These are phyloP conservation scores for Cutaneotrichosporon cyanovorans DNA, from an alignment of 1,284 basidiomycete genomes.

Conservation along the genomic window DNA sequence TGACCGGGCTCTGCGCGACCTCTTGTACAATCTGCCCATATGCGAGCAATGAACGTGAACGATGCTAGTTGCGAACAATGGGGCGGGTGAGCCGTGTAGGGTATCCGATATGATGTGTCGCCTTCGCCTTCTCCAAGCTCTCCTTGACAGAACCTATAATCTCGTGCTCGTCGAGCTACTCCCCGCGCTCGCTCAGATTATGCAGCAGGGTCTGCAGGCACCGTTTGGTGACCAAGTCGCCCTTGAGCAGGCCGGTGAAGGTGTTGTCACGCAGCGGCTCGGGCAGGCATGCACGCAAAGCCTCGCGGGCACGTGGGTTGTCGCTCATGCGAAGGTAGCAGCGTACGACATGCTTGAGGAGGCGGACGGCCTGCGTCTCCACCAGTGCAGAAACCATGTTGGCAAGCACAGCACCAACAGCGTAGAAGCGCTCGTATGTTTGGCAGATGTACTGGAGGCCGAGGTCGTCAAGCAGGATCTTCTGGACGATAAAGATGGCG, in stretches of 20 bases:
- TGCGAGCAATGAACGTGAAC: too few species aligned
- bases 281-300: constrained; percentile 90
- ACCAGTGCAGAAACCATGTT: constrained; percentile 98
- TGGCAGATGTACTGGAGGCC: constrained; percentile 98
- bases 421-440: constrained; percentile 98
- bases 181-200: constrained; percentile 60
- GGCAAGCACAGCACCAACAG: constrained; percentile 93
- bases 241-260: constrained; percentile 83
- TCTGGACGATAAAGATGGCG: constrained; percentile 99
- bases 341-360: constrained; percentile 96
- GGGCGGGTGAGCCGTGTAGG: too few species aligned
- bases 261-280: constrained; percentile 93
- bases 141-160: background rate
- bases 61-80: too few species aligned
- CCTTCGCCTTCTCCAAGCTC: too few species aligned
- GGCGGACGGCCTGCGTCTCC: constrained; percentile 91
- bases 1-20: too few species aligned
- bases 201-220: constrained; percentile 91
- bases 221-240: constrained; percentile 92
- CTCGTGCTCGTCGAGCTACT: constrained; percentile 15
- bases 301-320: constrained; percentile 91
- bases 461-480: constrained; percentile 96
- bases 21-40: too few species aligned
- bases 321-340: constrained; percentile 96
- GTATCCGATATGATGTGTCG: too few species aligned